Percentiles rank a stretch among this genome's conserved stretches.
phyloP scores from a whole-genome alignment of 306 rosid genomes.

The Alnus glutinosa region DNA sequence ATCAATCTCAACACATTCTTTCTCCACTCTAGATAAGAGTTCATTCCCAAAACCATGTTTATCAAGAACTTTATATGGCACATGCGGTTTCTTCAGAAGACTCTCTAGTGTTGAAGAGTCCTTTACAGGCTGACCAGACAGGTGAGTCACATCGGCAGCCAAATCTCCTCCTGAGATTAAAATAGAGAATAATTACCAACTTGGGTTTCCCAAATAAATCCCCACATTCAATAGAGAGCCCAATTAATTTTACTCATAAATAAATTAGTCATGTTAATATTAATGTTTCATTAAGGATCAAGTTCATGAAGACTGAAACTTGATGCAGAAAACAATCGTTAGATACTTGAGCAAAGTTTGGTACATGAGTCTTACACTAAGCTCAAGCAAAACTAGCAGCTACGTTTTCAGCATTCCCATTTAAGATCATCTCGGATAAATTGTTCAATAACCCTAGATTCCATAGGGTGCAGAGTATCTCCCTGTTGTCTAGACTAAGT shows the following conservation, averaged over 20 bases:
- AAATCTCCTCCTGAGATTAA: slow-evolving; percentile 73
- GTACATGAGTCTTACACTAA: not conserved
- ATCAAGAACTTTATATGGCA: slow-evolving; percentile 70
- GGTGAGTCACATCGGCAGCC: slow-evolving; percentile 60
- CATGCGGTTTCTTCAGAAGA: slow-evolving; percentile 96
- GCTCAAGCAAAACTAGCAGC: not conserved
- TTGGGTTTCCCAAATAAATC: not conserved
- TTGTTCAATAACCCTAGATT: not conserved
- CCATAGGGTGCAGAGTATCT: not conserved
- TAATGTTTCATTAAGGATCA: not conserved
- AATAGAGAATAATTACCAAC: slow-evolving; percentile 9
- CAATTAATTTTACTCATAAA: not conserved
- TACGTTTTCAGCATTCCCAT: not conserved
- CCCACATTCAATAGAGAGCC: not conserved
- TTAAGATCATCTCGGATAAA: not conserved
- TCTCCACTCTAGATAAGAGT: slow-evolving; percentile 66
- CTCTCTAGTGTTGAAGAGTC: slow-evolving; percentile 83
- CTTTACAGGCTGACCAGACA: slow-evolving; percentile 87
- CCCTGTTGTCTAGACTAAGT: not conserved
- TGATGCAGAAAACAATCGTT: not conserved
- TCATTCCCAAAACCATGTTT: slow-evolving; percentile 81
- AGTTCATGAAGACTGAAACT: not conserved
- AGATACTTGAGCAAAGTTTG: not conserved
- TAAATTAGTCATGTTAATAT: not conserved
- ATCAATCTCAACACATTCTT: slow-evolving; percentile 88